These are phyloP conservation scores for Thermochaetoides thermophila DNA, from an alignment of 495 filamentous ascomycete genomes.

Conservation along the genomic window DNA sequence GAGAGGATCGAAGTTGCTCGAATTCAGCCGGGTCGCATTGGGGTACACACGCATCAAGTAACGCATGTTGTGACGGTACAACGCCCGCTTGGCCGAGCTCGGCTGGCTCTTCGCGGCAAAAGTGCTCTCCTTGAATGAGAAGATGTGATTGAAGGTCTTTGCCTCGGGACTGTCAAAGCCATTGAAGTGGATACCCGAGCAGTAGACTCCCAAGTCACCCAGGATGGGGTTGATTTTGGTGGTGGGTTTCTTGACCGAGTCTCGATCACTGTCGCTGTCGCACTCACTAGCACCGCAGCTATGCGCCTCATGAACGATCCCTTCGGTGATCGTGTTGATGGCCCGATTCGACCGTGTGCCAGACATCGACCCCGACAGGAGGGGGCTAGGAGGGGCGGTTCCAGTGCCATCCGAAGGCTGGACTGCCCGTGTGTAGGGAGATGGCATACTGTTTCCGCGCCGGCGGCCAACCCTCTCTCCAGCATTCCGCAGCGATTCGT, in stretches of 20 bases:
- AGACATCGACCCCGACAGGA: slow-evolving; percentile 25
- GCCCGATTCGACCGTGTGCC: slow-evolving; percentile 21
- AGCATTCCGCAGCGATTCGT: slow-evolving; percentile 22
- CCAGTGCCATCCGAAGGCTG: slow-evolving; percentile 36
- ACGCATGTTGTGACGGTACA: slow-evolving; percentile 79
- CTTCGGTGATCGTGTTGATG: slow-evolving; percentile 35
- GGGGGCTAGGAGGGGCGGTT: slow-evolving; percentile 41
- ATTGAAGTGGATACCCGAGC: slow-evolving; percentile 68
- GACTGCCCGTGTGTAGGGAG: slow-evolving; percentile 49
- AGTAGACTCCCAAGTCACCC: slow-evolving; percentile 79
- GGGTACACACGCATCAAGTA: slow-evolving; percentile 93
- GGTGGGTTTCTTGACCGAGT: slow-evolving; percentile 44
- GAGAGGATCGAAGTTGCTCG: slow-evolving; percentile 84
- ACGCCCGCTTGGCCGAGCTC: slow-evolving; percentile 50
- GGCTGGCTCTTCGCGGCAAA: slow-evolving; percentile 65
- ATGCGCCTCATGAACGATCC: slow-evolving; percentile 32
- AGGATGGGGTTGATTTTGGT: slow-evolving; percentile 78
- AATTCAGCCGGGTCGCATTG: slow-evolving; percentile 58
- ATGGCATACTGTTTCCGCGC: slow-evolving; percentile 68
- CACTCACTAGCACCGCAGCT: slow-evolving; percentile 43
- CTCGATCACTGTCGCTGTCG: slow-evolving; percentile 41
- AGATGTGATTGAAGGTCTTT: slow-evolving; percentile 78
- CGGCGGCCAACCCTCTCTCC: slow-evolving; percentile 31
- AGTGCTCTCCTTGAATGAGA: slow-evolving; percentile 77
- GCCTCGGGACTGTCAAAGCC: slow-evolving; percentile 62